These are phyloP conservation scores for Schoenoplectus tabernaemontani DNA, from an alignment of 202 grass and related monocot species.

Conservation along the genomic window DNA sequence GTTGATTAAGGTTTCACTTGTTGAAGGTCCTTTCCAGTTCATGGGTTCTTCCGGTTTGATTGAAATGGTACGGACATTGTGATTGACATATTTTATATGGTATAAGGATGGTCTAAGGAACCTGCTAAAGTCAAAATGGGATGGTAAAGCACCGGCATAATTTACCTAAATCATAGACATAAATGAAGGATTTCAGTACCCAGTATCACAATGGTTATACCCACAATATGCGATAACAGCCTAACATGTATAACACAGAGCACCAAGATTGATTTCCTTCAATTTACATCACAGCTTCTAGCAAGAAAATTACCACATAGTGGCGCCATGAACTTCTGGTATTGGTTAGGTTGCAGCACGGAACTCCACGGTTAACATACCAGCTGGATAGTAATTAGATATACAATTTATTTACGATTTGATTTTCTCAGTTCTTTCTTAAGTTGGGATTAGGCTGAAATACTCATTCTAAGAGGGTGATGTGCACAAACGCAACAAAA, in stretches of 20 bases:
- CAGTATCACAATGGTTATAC: background rate
- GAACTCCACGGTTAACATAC: background rate
- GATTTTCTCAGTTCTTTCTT: background rate
- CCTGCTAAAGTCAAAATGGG: background rate
- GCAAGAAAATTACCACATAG: background rate
- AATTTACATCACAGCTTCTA: background rate
- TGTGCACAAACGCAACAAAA: too few species aligned
- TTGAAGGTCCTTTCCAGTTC: conserved; percentile 45
- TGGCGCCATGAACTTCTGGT: background rate
- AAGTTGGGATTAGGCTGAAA: background rate
- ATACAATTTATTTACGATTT: background rate
- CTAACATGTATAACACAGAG: too few species aligned
- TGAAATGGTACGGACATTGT: conserved; percentile 23
- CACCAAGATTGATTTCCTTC: background rate
- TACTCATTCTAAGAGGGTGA: background rate
- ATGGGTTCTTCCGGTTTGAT: conserved; percentile 18
- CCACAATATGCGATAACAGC: too few species aligned
- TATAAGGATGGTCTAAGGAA: background rate
- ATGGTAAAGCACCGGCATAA: background rate
- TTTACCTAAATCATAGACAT: conserved; percentile 34
- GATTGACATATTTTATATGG: conserved; percentile 21
- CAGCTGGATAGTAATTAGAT: background rate
- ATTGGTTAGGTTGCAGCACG: background rate
- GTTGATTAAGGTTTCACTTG: conserved; percentile 43
- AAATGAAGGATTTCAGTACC: background rate